These are phyloP conservation scores for Phytophthora chlamydospora DNA, from an alignment of 352 stramenopile species.

Conservation along the genomic window DNA sequence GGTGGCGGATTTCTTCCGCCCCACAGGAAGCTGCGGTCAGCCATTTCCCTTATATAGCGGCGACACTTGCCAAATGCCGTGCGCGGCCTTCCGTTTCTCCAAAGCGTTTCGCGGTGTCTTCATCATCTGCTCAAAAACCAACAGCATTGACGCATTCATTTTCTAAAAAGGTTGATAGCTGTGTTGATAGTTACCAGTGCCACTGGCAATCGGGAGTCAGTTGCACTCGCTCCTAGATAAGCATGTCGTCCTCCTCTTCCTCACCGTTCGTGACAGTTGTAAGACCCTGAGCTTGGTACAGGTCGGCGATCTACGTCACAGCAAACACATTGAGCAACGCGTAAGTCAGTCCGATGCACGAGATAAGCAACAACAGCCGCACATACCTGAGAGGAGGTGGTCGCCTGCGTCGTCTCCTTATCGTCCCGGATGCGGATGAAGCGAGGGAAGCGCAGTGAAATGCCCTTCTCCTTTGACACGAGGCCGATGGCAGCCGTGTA, in stretches of 20 bases:
- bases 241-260: slow-evolving; percentile 80
- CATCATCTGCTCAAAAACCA: slow-evolving; percentile 20
- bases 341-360: neutral
- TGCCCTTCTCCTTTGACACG: slow-evolving; percentile 92
- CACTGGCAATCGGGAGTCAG: slow-evolving; percentile 11
- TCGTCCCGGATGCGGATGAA: slow-evolving; percentile 98
- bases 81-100: neutral
- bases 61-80: slow-evolving; percentile 23
- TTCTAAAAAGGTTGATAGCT: no score
- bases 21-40: slow-evolving; percentile 17
- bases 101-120: slow-evolving; percentile 16
- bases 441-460: slow-evolving; percentile 98
- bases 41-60: slow-evolving; percentile 31
- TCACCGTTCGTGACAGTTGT: slow-evolving; percentile 61
- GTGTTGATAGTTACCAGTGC: slow-evolving; percentile 21
- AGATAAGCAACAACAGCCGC: neutral
- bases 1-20: slow-evolving; percentile 2
- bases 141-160: slow-evolving; percentile 11
- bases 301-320: slow-evolving; percentile 68
- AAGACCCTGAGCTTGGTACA: slow-evolving; percentile 84
- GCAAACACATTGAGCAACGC: slow-evolving; percentile 1
- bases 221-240: slow-evolving; percentile 61
- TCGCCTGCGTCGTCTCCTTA: slow-evolving; percentile 97
- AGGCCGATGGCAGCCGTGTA: slow-evolving; percentile 96
- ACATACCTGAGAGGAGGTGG: slow-evolving; percentile 94